Conservation (phyloP, 768 basidiomycete species). For the Boletus rubropictus region DNA sequence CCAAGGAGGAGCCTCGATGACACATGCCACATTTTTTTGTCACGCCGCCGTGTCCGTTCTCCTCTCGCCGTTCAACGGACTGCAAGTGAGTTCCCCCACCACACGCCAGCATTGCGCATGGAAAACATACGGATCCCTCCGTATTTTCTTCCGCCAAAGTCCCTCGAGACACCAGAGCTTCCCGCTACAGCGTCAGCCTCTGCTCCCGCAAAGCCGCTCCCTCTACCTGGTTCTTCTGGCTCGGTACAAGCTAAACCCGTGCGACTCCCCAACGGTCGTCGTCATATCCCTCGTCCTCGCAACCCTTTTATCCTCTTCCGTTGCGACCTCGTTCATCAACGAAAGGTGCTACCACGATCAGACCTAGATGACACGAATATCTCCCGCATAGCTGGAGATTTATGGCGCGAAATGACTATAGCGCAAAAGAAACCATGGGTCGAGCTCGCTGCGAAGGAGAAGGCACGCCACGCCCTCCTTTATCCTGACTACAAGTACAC, state of each 20-base stretch:
- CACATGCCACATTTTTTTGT: constrained; percentile 26
- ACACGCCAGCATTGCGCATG: constrained; percentile 1
- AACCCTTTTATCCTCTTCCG: constrained; percentile 82
- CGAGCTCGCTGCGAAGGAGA: constrained; percentile 45
- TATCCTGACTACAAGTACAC: constrained; percentile 44
- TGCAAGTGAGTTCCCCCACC: constrained; percentile 8
- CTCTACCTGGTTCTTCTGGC: constrained; percentile 23
- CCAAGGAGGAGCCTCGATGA: constrained; percentile 29
- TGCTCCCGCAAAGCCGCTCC: constrained; percentile 16
- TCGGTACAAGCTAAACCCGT: constrained; percentile 11
- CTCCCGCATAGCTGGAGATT: constrained; percentile 56
- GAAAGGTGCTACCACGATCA: constrained; percentile 47
- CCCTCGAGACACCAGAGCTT: constrained; percentile 4
- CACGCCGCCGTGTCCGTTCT: constrained; percentile 15
- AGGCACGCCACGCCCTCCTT: constrained; percentile 34
- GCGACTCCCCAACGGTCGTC: constrained; percentile 15
- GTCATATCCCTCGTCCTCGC: constrained; percentile 64
- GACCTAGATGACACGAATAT: constrained; percentile 67
- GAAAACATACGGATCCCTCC: constrained; percentile 12
- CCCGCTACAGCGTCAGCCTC: neutral
- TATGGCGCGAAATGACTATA: constrained; percentile 56
- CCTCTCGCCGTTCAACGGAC: constrained; percentile 4
- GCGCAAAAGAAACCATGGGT: constrained; percentile 47
- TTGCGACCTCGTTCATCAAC: constrained; percentile 63
- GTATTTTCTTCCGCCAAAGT: constrained; percentile 5